phyloP scores from a whole-genome alignment of 2,329 filamentous ascomycete genomes.

The Tolypocladium tundrense region DNA sequence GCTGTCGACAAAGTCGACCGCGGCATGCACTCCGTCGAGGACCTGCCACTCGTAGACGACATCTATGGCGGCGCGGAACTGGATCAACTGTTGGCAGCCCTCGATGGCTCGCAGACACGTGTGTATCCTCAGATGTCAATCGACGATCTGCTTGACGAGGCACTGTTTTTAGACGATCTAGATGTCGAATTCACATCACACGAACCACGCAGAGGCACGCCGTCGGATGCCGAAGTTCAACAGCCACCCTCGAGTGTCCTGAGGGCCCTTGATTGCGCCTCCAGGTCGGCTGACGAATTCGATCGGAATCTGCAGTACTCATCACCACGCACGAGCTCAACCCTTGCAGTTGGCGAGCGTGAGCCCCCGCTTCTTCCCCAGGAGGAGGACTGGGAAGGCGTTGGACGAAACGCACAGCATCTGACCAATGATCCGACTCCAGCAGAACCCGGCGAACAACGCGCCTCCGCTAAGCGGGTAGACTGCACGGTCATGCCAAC shows the following conservation, averaged over 20 bases:
- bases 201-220: not conserved
- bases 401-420: slow-evolving; percentile 7
- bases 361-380: slow-evolving; percentile 17
- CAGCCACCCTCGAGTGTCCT: slow-evolving; percentile 21
- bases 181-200: not conserved
- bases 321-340: slow-evolving; percentile 11
- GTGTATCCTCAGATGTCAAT: not conserved
- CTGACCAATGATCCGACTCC: not conserved
- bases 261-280: slow-evolving; percentile 19
- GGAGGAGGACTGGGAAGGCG: slow-evolving; percentile 29
- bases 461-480: not conserved
- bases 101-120: not conserved
- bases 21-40: not conserved
- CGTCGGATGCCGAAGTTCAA: not conserved
- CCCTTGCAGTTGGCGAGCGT: slow-evolving; percentile 1
- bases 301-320: slow-evolving; percentile 25
- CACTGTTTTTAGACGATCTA: not conserved
- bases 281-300: slow-evolving; percentile 22
- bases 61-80: not conserved
- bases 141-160: not conserved
- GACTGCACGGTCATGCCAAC: slow-evolving; percentile 1
- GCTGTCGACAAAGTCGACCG: not conserved
- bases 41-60: not conserved
- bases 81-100: not conserved
- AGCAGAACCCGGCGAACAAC: not conserved